phyloP scores from a whole-genome alignment of 306 rosid species.

The Echinosophora koreensis region DNA sequence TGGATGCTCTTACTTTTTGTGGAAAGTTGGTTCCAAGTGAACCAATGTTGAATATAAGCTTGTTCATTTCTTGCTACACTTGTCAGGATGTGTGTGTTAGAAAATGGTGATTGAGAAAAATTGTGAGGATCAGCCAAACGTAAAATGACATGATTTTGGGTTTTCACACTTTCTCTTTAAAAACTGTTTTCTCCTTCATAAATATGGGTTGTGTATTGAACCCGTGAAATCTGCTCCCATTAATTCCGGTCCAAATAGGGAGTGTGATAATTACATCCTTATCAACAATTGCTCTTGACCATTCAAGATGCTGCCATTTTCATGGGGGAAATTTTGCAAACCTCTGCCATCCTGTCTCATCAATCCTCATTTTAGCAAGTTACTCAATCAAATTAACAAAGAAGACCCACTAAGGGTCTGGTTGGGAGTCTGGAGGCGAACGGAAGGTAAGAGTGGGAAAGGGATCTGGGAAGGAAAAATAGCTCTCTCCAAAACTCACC shows the following conservation, averaged over 20 bases:
- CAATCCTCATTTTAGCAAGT: no score
- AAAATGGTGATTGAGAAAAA: not conserved
- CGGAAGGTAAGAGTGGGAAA: no score
- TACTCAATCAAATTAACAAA: no score
- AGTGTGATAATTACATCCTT: conserved; percentile 44
- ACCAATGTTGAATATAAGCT: conserved; percentile 59
- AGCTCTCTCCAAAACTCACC: no score
- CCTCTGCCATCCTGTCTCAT: no score
- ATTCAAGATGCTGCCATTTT: no score
- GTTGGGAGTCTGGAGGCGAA: no score
- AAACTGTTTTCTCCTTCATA: no score
- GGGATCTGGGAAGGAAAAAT: no score
- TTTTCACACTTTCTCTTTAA: conserved; percentile 8
- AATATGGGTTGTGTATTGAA: conserved; percentile 44
- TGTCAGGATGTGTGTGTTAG: not conserved
- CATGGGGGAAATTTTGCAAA: no score
- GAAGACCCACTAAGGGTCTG: no score
- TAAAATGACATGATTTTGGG: conserved; percentile 28
- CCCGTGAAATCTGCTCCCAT: conserved; percentile 6
- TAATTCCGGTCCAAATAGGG: conserved; percentile 41
- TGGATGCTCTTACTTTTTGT: conserved; percentile 54
- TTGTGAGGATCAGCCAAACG: not conserved
- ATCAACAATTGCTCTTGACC: conserved; percentile 25
- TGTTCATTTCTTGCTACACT: not conserved
- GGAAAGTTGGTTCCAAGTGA: no score